Base-by-base conservation (phyloP, 345 rosid genomes). In the Psidium friedrichsthalianum region DNA sequence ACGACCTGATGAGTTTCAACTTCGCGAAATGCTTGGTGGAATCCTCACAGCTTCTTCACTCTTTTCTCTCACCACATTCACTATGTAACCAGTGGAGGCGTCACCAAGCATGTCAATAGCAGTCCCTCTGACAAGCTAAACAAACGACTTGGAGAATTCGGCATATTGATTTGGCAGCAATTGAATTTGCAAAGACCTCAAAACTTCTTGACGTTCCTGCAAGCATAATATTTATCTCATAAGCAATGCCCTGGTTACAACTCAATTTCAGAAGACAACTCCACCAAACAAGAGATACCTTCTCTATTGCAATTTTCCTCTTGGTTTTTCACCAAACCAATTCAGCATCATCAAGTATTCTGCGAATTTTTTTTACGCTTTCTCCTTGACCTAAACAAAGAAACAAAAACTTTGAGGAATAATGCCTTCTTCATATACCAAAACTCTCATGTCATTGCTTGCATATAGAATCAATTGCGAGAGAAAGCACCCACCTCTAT, bases 311-410 rank as follows among this genome's bases (percentile, higher is more conserved):
- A 85, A 96, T 98, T 94, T 98, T 98, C 83, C 95, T 93, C 91
- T 94, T 95, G 24, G 99, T 98, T 85, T 96, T 88, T 96, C 98
- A 86, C 99, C 99, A 89, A 98, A n/a, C n/a, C n/a, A n/a, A 90
- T 92, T 98, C 99, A 86, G 98, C 91, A 91, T 98, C 99, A 88
- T 98, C 99, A 86, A 98, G 90, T 59, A 98, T 98, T 90, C 99
- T 91, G 80, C 99, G 94, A 83, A 98, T 96, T 90, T 91, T 94
- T 98, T 87, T 96, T 94, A 58, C 25, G 89, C 93, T 90, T 95
- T 90, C 91, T 93, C 96, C 90, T 96, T 61, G 91, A 86, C 78
- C 96, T 94, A 84, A 88, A 88, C 82, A 87, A 83, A 88, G 83
- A 88, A 88, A 74, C 86, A 22, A 64, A 54, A 25, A 51, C 78